Base-by-base conservation (phyloP, 2,329 filamentous ascomycete genomes). In the Albophoma yamanashiensis region DNA sequence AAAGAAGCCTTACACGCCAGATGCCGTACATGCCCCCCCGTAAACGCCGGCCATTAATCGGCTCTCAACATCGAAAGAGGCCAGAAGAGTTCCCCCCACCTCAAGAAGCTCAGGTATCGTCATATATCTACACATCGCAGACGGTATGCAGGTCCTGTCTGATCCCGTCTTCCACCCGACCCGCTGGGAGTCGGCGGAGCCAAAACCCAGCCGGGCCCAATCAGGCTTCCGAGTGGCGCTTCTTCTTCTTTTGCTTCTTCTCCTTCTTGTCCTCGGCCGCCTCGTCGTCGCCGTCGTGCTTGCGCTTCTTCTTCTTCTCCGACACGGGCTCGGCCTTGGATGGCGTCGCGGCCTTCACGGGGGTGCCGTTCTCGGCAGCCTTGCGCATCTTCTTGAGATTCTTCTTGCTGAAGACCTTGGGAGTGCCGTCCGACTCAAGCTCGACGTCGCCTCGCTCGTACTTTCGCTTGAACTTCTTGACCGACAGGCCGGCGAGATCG, bases 381-480 rank as follows among this genome's bases (percentile, higher is more conserved):
- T 88, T 89, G 75, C 83, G 85, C 61, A 82, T 76, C 79, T 89
- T 89, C 81, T 90, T 90, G 68, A 88, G 73, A 55, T 89, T 86
- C 77, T 90, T 91, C 81, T 91, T 91, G 78, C 85, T 89, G 67
- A 86, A 74, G 4, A 89, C 79, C 66, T 83, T 79, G 47, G 88
- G 85, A 58, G 81, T 86, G 60, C 88, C 88, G 62, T 89, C 83
- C 15, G 77, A 75, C 66, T 80, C 81, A 64, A 91, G 76, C 70
- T 84, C 79, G 64, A 92, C 88, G 69, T 91, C 87, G 43, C 89
- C 89, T 63, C 87, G 82, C 75, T 89, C 88, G 65, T 85, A 85
- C 80, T 91, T 91, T 72, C 87, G 82, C 79, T 89, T 86, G 77
- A 91, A 92, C 76, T 90, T 88, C 77, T 84, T 85, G 59, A 89